These are phyloP conservation scores for Aquanectria penicillioides DNA, from an alignment of 2,329 filamentous ascomycete species.

Conservation along the genomic window DNA sequence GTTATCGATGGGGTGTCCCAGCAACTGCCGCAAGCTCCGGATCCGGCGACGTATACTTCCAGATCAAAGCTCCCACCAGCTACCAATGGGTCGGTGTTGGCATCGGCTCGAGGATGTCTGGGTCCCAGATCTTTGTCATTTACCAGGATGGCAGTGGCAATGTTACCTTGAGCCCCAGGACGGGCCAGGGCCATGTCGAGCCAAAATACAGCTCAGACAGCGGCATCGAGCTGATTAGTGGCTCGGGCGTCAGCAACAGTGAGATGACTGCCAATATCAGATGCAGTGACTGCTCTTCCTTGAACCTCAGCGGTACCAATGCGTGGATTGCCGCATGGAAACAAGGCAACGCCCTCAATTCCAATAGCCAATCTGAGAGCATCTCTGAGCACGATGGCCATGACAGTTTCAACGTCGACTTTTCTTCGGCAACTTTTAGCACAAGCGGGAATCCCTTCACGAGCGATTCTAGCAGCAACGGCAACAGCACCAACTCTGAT, in stretches of 20 bases:
- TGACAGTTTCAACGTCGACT: conserved; percentile 57
- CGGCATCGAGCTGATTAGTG: conserved; percentile 63
- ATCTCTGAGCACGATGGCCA: conserved; percentile 60
- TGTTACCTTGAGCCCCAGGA: conserved; percentile 69
- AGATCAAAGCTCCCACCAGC: conserved; percentile 63
- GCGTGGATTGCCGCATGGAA: conserved; percentile 67
- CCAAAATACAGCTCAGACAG: conserved; percentile 57
- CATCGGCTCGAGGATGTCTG: conserved; percentile 64
- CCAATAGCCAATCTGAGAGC: conserved; percentile 48
- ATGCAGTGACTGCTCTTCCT: conserved; percentile 62
- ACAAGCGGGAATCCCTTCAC: conserved; percentile 64
- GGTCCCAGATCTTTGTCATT: conserved; percentile 70
- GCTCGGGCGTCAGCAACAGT: conserved; percentile 63
- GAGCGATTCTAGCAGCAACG: conserved; percentile 24
- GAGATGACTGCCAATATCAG: conserved; percentile 69
- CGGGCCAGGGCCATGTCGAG: conserved; percentile 56
- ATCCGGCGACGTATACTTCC: conserved; percentile 68
- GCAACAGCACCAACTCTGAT: conserved; percentile 3
- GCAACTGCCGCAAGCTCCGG: conserved; percentile 56
- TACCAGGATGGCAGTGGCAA: conserved; percentile 68
- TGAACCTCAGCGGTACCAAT: conserved; percentile 54
- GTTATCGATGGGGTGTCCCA: conserved; percentile 67
- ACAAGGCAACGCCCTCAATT: conserved; percentile 56
- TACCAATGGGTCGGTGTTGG: conserved; percentile 69
- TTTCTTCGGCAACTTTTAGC: conserved; percentile 57